phyloP scores from a whole-genome alignment of 352 stramenopile species.

The Phytophthora sansomeana region DNA sequence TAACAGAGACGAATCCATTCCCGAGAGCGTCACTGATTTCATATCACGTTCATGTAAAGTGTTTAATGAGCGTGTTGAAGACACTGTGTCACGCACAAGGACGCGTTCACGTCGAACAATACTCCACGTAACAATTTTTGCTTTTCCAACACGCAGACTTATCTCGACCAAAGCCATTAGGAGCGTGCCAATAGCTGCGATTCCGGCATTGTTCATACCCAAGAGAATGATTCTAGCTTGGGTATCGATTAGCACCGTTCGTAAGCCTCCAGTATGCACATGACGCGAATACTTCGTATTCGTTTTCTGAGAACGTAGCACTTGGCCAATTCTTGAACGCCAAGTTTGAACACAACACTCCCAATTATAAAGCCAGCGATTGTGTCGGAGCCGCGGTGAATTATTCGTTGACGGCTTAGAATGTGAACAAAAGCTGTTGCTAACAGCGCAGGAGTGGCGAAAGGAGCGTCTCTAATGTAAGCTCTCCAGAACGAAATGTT shows the following conservation, averaged over 20 bases:
- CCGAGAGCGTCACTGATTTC: neutral
- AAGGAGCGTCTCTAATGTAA: slow-evolving; percentile 4
- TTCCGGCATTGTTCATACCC: slow-evolving; percentile 16
- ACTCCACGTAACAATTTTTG: slow-evolving; percentile 18
- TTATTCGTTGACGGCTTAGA: slow-evolving; percentile 13
- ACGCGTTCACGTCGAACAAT: slow-evolving; percentile 17
- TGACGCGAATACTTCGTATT: slow-evolving; percentile 37
- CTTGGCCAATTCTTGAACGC: slow-evolving; percentile 41
- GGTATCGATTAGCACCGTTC: slow-evolving; percentile 51
- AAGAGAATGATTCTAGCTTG: slow-evolving; percentile 46
- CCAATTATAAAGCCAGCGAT: slow-evolving; percentile 16
- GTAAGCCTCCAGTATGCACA: slow-evolving; percentile 42
- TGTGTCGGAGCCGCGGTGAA: slow-evolving; percentile 4
- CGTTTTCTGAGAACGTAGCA: slow-evolving; percentile 25
- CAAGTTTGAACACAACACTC: slow-evolving; percentile 43
- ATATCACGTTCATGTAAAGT: neutral
- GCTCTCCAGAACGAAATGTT: slow-evolving; percentile 3
- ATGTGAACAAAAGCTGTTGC: slow-evolving; percentile 33
- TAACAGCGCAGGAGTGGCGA: slow-evolving; percentile 6
- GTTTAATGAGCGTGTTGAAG: neutral
- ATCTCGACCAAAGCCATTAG: slow-evolving; percentile 44
- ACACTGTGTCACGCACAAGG: neutral
- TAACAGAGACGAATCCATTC: slow-evolving; percentile 1
- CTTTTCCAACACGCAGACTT: slow-evolving; percentile 28
- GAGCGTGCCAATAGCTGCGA: slow-evolving; percentile 21